Base-by-base conservation (phyloP, 23 red algal species). In the Gracilariopsis chorda region DNA sequence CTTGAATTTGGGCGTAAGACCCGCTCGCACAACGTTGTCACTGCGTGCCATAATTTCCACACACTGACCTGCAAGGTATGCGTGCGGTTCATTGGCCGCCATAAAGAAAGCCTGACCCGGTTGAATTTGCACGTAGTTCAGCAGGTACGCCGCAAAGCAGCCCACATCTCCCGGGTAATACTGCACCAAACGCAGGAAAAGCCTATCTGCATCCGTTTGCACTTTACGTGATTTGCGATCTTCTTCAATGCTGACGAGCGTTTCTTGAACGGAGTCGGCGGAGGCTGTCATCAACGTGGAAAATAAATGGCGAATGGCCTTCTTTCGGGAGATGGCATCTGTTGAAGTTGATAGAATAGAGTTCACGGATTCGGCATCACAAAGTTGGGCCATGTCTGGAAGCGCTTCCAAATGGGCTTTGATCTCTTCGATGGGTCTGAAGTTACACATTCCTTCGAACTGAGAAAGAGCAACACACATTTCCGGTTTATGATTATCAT, bases 21-120 rank as follows among this genome's bases (percentile, higher is more conserved):
- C 97, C 4, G 97, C 97, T 42, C 97, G 97, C 35, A 99, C 97
- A 34, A 99, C 97, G 70, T 99, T 99, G 82, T 99, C 97, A 73
- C 88, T 94, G 4, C 52, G 53, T 1, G 97, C 93, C 97, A 99
- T 99, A 23, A 99, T 88, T 64, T 99, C 97, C 7, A 99, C 91
- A 32, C 94, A 96, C 34, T 99, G 80, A 37, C 97, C 97, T 45
- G 27, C 29, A 12, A 99, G 81, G 55, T 99, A 99, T 2, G 97
- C 97, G 63, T 99, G 97, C 49, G 97, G 97, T 45, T 99, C 97
- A 61, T 99, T 99, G 37, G 97, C 92, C 10, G 73, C 90, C 55
- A 99, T 94, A 77, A 95, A 99, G 77, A 99, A 58, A 1, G 97
- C 93, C 36, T 96, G 82, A 0, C 94, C 94, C 3, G 97, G 88